Evolutionary conservation across 192 early-diverging fungal species (phyloP).

Genomic region (Gaertneriomyces semiglobifer): DNA sequence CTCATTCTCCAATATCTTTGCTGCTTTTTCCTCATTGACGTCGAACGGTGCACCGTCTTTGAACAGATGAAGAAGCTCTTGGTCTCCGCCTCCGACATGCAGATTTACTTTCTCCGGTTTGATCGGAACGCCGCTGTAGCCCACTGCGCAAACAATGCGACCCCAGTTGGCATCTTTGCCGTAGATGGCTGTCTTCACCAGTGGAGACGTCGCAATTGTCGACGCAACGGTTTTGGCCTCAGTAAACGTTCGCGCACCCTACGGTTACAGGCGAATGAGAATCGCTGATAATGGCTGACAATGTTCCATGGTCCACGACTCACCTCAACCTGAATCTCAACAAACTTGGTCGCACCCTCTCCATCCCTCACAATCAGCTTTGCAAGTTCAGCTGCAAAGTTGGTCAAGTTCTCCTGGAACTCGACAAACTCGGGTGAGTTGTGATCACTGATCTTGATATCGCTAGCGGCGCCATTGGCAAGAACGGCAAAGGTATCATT

Average conservation of each 20-base stretch:
- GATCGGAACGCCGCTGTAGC: slow-evolving; percentile 75
- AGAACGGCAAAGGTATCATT: slow-evolving; percentile 91
- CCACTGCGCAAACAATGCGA: slow-evolving; percentile 86
- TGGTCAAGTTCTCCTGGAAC: slow-evolving; percentile 72
- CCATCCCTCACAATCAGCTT: slow-evolving; percentile 91
- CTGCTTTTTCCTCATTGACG: slow-evolving; percentile 78
- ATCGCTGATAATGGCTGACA: not conserved
- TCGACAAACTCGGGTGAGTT: slow-evolving; percentile 53
- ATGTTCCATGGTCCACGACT: not conserved
- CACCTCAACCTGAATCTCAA: slow-evolving; percentile 82
- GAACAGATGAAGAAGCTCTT: slow-evolving; percentile 64
- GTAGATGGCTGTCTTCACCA: slow-evolving; percentile 95
- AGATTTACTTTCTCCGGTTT: slow-evolving; percentile 74
- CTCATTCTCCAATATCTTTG: slow-evolving; percentile 78
- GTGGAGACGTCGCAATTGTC: slow-evolving; percentile 85
- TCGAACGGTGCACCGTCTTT: slow-evolving; percentile 74
- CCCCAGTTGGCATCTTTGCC: slow-evolving; percentile 99
- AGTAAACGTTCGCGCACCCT: slow-evolving; percentile 68
- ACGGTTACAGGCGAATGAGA: not conserved
- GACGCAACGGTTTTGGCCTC: slow-evolving; percentile 80
- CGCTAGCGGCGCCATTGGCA: slow-evolving; percentile 72
- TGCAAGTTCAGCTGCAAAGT: slow-evolving; percentile 84
- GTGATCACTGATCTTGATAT: slow-evolving; percentile 30
- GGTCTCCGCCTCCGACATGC: slow-evolving; percentile 45
- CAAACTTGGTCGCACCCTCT: slow-evolving; percentile 96